Base-by-base conservation (phyloP, 108 stramenopile genomes). In the Nitzschia putrida region DNA sequence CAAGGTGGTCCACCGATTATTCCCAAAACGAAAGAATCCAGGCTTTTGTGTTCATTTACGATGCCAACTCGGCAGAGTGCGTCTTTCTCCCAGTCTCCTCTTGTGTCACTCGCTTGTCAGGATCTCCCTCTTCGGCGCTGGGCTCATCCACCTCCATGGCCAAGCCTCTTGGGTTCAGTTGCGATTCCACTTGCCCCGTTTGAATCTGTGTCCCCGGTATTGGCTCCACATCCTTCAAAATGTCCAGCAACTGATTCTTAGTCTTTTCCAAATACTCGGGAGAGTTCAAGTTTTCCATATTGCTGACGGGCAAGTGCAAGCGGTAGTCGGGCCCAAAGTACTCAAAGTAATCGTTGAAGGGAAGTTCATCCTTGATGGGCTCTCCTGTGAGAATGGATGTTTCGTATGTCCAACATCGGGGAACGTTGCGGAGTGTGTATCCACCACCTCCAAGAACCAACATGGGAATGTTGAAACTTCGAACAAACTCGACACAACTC, bases 291-390 rank as follows among this genome's bases (percentile, higher is more conserved):
- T 99, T 98, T 69, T 95, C 97, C 99, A 98, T 98, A 80, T 98
- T 98, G 71, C 83, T 89, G 8, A 93, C 92, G 11, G 96, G 96
- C 56, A 99, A 74, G 73, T 99, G 97, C 53, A 99, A 82, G 47
- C 92, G 81, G 79, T 98, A 98, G 69, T 99, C 99, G 3, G 99
- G 99, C 26, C 96, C 96, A 80, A 91, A 99, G 83, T 98, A 99
- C 81, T 98, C 97, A 72, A 96, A 98, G 81, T 99, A 99, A 70
- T 98, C 97, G 71, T 98, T 98, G 80, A 94, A 97, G 42, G 99
- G 98, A 25, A 99, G 76, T 60, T 88, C 89, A 78, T 97, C 93
- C 80, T 93, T 89, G 55, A 97, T 78, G 14, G 78, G 66, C 37
- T 90, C 86, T 23, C 92, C 96, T 38, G 96, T 81, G 66, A 98